Evolutionary conservation across 73 alveolate genomes (phyloP).

Genomic region (Effrenium voratum): DNA sequence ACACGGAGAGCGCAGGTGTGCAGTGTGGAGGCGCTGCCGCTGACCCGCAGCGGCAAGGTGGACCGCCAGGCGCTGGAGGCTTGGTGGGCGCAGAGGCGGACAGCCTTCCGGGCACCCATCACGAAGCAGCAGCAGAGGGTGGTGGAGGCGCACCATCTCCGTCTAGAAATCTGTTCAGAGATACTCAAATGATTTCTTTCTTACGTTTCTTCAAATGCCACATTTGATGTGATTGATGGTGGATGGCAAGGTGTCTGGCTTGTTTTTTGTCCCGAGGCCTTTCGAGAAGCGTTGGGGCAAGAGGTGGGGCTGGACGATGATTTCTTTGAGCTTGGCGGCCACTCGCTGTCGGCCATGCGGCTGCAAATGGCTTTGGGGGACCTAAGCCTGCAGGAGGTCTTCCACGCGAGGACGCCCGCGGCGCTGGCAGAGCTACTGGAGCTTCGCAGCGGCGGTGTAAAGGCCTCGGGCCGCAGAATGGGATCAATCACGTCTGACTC

Average conservation of each 20-base stretch:
- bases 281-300: slow-evolving; percentile 41
- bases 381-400: slow-evolving; percentile 26
- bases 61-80: slow-evolving; percentile 44
- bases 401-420: slow-evolving; percentile 9
- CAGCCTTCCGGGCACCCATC: too few species aligned
- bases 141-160: too few species aligned
- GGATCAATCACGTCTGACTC: neutral
- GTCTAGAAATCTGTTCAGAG: too few species aligned
- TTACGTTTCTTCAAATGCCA: too few species aligned
- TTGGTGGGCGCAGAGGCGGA: neutral
- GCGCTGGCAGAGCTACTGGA: neutral
- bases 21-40: slow-evolving; percentile 11
- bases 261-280: too few species aligned
- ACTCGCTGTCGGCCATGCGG: slow-evolving; percentile 56
- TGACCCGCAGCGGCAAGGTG: slow-evolving; percentile 70
- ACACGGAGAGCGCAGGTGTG: too few species aligned
- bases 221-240: too few species aligned
- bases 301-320: neutral
- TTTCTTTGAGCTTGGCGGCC: slow-evolving; percentile 75
- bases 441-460: neutral
- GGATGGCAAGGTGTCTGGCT: too few species aligned
- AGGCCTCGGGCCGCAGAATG: neutral
- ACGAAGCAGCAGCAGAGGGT: neutral
- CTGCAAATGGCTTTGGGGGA: slow-evolving; percentile 26
- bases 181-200: too few species aligned